Percentiles rank a stretch among this genome's conserved stretches.
These are phyloP conservation scores for Acanthamoeba healyi DNA, from an alignment of 208 protist genomes.

Conservation along the genomic window DNA sequence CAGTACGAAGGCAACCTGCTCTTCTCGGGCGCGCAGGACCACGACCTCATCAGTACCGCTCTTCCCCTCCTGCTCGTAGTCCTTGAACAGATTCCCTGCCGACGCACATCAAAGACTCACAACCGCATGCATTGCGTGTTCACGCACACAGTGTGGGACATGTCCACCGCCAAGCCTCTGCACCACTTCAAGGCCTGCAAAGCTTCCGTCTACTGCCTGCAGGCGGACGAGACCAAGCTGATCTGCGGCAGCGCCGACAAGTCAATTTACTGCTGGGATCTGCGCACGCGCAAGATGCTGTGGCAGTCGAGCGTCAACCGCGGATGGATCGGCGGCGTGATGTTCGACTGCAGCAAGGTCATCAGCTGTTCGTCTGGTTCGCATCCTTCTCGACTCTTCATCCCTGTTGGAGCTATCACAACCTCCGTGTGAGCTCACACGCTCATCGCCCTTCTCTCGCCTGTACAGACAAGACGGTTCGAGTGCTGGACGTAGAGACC, in stretches of 20 bases:
- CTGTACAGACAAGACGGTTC: conserved; percentile 19
- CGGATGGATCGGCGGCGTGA: conserved; percentile 52
- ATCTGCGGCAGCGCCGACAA: conserved; percentile 49
- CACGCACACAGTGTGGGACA: conserved; percentile 61
- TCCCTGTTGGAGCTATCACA: background rate
- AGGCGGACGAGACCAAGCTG: conserved; percentile 61
- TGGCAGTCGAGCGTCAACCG: conserved; percentile 28
- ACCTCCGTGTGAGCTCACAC: background rate
- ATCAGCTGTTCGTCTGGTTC: conserved; percentile 15
- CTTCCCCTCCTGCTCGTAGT: no score
- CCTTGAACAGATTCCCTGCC: no score
- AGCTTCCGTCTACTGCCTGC: conserved; percentile 26
- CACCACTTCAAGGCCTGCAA: conserved; percentile 38
- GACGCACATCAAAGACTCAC: no score
- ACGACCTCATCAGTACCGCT: conserved; percentile 29
- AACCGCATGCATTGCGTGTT: background rate
- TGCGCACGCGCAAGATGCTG: conserved; percentile 36
- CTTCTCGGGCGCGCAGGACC: conserved; percentile 35
- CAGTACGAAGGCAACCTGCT: conserved; percentile 21
- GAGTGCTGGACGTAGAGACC: conserved; percentile 1
- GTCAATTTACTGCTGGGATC: conserved; percentile 45
- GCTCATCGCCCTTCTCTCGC: background rate
- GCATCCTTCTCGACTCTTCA: background rate
- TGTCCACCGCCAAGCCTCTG: background rate
- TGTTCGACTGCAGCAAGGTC: conserved; percentile 57